A percentile compares a stretch with the other conserved stretches of the same genome.
phyloP scores from a whole-genome alignment of 2,329 filamentous ascomycete genomes.

The Penicillium sp. region DNA sequence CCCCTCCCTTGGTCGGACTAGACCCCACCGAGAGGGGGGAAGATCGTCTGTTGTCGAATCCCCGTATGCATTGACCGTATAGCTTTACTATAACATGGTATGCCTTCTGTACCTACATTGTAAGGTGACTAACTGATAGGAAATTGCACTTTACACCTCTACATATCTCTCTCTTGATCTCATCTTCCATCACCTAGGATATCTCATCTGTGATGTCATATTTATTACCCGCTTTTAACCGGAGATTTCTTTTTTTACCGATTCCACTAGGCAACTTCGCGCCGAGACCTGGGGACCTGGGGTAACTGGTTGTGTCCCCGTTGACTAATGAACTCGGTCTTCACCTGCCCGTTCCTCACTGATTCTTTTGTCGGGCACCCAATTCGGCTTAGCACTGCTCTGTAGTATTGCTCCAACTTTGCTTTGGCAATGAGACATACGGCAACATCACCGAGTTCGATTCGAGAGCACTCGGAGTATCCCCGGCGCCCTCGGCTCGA shows the following conservation, averaged over 20 bases:
- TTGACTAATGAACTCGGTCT: neutral
- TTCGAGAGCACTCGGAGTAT: constrained; percentile 7
- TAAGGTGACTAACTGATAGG: no score
- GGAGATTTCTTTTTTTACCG: constrained; percentile 1
- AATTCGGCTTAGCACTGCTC: constrained; percentile 5
- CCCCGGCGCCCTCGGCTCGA: constrained; percentile 12
- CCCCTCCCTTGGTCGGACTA: constrained; percentile 19
- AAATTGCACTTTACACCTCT: no score
- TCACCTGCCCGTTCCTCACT: neutral
- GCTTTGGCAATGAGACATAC: neutral
- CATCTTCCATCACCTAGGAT: no score
- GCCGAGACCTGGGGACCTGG: neutral
- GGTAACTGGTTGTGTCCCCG: no score
- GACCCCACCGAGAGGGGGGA: constrained; percentile 18
- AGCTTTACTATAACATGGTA: neutral
- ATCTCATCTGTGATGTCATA: constrained; percentile 9
- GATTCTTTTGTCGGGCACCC: constrained; percentile 11
- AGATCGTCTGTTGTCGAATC: neutral
- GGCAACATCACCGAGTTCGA: no score
- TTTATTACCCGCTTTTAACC: constrained; percentile 10
- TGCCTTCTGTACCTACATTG: no score
- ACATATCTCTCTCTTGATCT: no score
- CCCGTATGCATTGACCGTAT: neutral
- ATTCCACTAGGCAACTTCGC: neutral
- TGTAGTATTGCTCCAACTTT: neutral